Percentiles rank a stretch among this genome's conserved stretches.
phyloP scores from a whole-genome alignment of 805 yeast species.

The Candida taoyuanica region DNA sequence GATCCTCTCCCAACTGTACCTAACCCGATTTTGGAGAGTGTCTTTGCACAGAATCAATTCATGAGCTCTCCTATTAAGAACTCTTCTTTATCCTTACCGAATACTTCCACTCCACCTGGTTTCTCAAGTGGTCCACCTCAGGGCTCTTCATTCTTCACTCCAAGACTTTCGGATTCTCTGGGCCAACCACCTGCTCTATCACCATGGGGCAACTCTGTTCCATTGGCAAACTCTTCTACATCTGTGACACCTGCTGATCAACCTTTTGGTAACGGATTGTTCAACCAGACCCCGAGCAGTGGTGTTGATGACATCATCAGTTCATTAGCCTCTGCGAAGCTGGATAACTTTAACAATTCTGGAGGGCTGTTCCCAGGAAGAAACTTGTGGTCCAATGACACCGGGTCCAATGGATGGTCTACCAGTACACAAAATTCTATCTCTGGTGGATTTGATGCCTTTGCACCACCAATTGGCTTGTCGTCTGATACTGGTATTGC shows the following conservation, averaged over 20 bases:
- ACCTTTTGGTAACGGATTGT: neutral
- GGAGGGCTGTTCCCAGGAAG: slow-evolving; percentile 8
- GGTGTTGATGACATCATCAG: slow-evolving; percentile 7
- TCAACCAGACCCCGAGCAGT: neutral
- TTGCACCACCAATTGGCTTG: no score
- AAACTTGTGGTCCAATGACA: slow-evolving; percentile 6
- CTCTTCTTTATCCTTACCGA: neutral
- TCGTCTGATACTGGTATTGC: no score
- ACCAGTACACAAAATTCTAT: no score
- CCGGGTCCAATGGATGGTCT: slow-evolving; percentile 5
- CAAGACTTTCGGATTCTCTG: slow-evolving; percentile 4
- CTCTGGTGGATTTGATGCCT: no score
- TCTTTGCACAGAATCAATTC: slow-evolving; percentile 1
- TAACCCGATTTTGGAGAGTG: slow-evolving; percentile 3
- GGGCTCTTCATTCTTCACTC: slow-evolving; percentile 7
- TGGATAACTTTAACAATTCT: slow-evolving; percentile 8
- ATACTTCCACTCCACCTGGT: neutral
- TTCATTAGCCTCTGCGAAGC: slow-evolving; percentile 5
- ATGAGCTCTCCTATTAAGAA: neutral
- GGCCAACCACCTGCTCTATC: slow-evolving; percentile 3
- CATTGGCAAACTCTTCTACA: slow-evolving; percentile 1
- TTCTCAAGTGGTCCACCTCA: neutral
- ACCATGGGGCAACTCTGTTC: slow-evolving; percentile 7
- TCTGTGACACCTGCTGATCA: slow-evolving; percentile 1
- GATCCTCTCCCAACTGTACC: neutral